Evolutionary conservation across 2,329 filamentous ascomycete species (phyloP), one percentile per base, ranked within the genome.

Genomic region (Metarhizium guizhouense): DNA sequence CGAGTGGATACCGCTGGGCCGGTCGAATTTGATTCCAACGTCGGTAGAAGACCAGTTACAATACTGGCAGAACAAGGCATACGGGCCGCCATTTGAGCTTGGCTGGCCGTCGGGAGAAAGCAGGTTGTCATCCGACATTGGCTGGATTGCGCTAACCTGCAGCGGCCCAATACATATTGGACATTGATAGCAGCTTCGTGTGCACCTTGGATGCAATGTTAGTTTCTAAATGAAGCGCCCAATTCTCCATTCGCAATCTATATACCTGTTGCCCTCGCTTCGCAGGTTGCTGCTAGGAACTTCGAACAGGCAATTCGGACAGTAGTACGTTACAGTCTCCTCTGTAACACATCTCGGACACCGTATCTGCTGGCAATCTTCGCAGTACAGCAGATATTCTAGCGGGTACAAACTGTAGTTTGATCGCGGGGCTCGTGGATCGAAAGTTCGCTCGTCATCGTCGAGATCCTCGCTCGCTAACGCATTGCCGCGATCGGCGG

Each of bases 321-420:
- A 99, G 72, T 90, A 99, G 79, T 91, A 96, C 54, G 90, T 94
- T 51, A 95, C 85, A 55, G 96, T 91, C 73, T 99, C 94, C 68
- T 99, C 94, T 51, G 86, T 83, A 54, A 95, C 88, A 67, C 94
- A 99, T 73, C 91, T 81, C 6, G 90, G 89, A 68, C 94, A 99
- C 62, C 94, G 88, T 59, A 97, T 95, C 71, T 96, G 88, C 68
- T 95, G 90, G 70, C 94, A 99, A 69, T 97, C 94, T 68, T 96
- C 93, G 76, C 94, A 99, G 75, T 95, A 99, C 45, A 97, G 81
- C 30, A 99, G 82, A 68, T 96, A 86, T 67, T 97, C 93, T 48
- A 96, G 84, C 1, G 94, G 93, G 67, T 93, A 96, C 36, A 99
- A 78, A 61, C 90, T 92, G 76, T 90, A 97, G 70, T 91, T 94